Base-by-base conservation (phyloP, 2,329 filamentous ascomycete species). In the Aspergillus jensenii region DNA sequence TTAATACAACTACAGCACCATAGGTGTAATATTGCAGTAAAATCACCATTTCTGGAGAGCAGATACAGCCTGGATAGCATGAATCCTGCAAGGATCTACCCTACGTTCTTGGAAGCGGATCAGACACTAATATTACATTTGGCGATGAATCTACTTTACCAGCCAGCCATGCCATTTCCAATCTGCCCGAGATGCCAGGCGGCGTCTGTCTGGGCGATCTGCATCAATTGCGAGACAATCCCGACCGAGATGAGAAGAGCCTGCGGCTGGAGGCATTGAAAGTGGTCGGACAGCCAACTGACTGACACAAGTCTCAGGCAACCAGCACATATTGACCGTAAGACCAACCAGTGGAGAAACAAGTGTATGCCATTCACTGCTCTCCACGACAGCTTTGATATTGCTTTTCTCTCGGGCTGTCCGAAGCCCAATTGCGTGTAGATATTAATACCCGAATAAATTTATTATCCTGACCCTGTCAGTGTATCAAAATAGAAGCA, bases 401-500 rank as follows among this genome's bases (percentile, higher is more conserved):
- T 56, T 51, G 54, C 47, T 56, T 51, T 56, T 52, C 45, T 46
- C 35, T 46, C 41, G 49, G 52, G 15, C 6, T 41, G 21, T 33
- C 52, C 52, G 52, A 41, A 41, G 49, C 49, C 43, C 21, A 21
- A 48, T 35, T 21, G 25, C 7, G 14, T 23, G 31, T 37, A 37
- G 15, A 48, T 35, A 33, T 48, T 48, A 48, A 35, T 33, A 21
- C 45, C 27, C 6, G 31, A 48, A 17, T 31, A n/a, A 52, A 43
- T 37, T 25, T n/a, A 44, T 33, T 41, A 6, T 17, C 19, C 35
- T 46, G 15, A 12, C 27, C 35, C 35, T 37, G 44, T 31, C 44
- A 46, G 25, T 44, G 44, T 46, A 46, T 46, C 44, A 46, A 53
- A 56, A 56, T 56, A 58, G 55, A 59, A 56, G 54, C 52, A 57